Conservation (phyloP, 2,329 filamentous ascomycete genomes). For the Calonectria pauciramosa region DNA sequence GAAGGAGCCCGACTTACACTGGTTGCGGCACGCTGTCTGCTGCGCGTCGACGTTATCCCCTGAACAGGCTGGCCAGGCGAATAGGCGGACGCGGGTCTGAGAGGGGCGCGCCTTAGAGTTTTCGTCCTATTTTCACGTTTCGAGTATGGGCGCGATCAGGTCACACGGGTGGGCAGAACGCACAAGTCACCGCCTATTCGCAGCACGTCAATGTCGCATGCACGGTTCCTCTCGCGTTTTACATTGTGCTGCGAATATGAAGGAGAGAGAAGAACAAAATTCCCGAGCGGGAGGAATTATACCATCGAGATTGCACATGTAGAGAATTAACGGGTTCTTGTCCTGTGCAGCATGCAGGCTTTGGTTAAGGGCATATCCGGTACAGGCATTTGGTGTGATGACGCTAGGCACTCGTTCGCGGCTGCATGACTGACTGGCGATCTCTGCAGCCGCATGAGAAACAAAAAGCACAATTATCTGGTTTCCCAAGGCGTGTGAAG, state of each 20-base stretch:
- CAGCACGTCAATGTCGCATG: not conserved
- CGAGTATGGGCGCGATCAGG: not conserved
- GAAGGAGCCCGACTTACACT: not conserved
- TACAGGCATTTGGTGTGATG: slow-evolving; percentile 6
- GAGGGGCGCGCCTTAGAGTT: not conserved
- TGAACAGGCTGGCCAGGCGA: not conserved
- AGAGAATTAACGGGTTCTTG: not conserved
- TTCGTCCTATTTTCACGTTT: not conserved
- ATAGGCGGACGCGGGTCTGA: not conserved
- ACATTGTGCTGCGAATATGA: not conserved
- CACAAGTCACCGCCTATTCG: not conserved
- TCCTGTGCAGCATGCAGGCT: not conserved
- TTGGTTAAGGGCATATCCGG: slow-evolving; percentile 22
- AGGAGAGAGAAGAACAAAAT: not conserved
- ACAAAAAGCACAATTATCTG: not conserved
- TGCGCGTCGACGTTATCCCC: not conserved
- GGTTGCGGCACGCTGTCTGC: not conserved
- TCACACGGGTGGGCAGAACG: not conserved
- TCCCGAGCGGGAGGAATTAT: not conserved
- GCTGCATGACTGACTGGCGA: slow-evolving; percentile 14
- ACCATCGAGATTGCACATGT: not conserved
- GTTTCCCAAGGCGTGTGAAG: not conserved
- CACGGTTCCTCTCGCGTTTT: not conserved
- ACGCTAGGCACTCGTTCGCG: slow-evolving; percentile 14
- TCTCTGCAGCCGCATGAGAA: slow-evolving; percentile 19